These are phyloP conservation scores for Wickerhamiella allomyrinae DNA, from an alignment of 805 yeast genomes.

Conservation along the genomic window DNA sequence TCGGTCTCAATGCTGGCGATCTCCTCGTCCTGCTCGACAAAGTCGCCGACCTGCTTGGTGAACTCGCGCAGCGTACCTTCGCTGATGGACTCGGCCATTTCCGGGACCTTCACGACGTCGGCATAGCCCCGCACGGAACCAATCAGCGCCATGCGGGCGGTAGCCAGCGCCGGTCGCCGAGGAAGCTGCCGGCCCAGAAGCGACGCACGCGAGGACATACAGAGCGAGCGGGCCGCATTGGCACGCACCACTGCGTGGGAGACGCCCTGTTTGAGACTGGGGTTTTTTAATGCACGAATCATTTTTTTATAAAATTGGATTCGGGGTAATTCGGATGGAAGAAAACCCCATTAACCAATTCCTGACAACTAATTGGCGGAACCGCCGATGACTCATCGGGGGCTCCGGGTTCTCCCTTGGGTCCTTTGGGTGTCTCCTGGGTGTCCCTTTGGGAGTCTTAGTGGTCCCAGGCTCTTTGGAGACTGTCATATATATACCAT, in stretches of 20 bases:
- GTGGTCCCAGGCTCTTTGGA: too few relatives aligned
- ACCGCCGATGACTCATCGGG: neutral
- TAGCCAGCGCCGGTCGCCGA: neutral
- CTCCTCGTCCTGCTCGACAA: constrained; percentile 70
- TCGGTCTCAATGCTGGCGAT: constrained; percentile 97
- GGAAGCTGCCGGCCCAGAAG: neutral
- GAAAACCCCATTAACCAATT: neutral
- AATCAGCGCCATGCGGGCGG: neutral
- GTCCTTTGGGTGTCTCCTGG: too few relatives aligned
- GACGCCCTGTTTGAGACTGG: constrained; percentile 2
- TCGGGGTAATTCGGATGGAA: neutral
- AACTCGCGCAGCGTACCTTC: constrained; percentile 78
- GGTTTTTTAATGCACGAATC: constrained; percentile 4
- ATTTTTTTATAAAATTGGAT: neutral
- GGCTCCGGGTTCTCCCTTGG: neutral
- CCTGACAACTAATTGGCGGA: neutral
- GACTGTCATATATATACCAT: too few relatives aligned
- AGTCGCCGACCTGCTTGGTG: constrained; percentile 65
- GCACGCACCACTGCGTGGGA: neutral
- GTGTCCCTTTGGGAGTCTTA: too few relatives aligned
- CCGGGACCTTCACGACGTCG: constrained; percentile 72
- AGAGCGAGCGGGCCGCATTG: neutral
- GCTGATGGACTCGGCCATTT: constrained; percentile 96
- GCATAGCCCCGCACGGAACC: constrained; percentile 19
- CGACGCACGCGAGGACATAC: neutral